Base-by-base conservation (phyloP, 2,329 filamentous ascomycete species). In the Fusarium dlaminii region DNA sequence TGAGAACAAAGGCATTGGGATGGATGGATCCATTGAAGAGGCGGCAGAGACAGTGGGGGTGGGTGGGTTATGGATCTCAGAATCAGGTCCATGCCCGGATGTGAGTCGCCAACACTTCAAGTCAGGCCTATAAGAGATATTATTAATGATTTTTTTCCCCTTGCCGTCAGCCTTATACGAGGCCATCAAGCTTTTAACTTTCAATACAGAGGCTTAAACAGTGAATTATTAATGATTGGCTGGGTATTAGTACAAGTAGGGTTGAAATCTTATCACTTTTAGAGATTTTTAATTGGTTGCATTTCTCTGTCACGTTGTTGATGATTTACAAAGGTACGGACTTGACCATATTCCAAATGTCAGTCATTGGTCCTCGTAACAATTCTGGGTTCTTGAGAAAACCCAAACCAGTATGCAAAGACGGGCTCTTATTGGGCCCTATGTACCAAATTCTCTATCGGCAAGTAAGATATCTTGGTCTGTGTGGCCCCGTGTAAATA, bases 1-100 rank as follows among this genome's bases (percentile, higher is more conserved):
- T 72, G 40, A 36, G 51, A 17, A 29, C 29, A 27, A 58, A 71
- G 45, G 66, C 40, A 43, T 62, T 29, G 43, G 37, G 43, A 20
- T 43, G 42, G 36, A 56, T 46, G 37, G 48, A 36, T 20, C 48
- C 48, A 36, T 52, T 52, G 43, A 65, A 56, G 52, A 46, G 15
- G 54, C n/a, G 27, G 66, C 43, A 67, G 29, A 20, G 51, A 29
- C 37, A 24, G 43, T 54, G 40, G 67, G 59, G 66, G 45, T 48
- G 59, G 66, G 45, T 48, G 45, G 27, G 39, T 15, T 45, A 36
- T 52, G 24, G 42, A 29, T 20, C 34, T 36, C 18, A 43, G 24
- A 20, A n/a, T 62, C 10, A 24, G 22, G 30, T 29, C 12, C 43
- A n/a, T n/a, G n/a, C n/a, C 12, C 40, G 24, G 58, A 32, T 43